A percentile compares a stretch with the other conserved stretches of the same genome.
Conservation (phyloP, 1,139 yeast species). For the Candida mesenterica region DNA sequence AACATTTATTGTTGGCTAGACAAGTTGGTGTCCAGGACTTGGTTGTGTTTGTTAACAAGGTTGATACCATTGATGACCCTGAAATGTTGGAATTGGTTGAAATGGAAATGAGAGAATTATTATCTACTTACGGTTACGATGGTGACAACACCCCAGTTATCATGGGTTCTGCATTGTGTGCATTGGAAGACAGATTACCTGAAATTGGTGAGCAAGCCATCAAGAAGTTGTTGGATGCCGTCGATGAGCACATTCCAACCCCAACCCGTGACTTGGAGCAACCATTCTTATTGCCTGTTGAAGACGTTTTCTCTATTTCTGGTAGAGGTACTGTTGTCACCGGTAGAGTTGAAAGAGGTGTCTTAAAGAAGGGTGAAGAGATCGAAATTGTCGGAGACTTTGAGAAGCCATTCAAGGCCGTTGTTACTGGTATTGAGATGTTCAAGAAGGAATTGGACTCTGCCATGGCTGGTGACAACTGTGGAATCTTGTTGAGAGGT, state of each 20-base stretch:
- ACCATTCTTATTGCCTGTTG: conserved; percentile 96
- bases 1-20: conserved; percentile 95
- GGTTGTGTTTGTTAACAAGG: conserved; percentile 97
- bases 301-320: conserved; percentile 95
- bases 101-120: conserved; percentile 99
- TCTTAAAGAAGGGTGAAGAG: conserved; percentile 96
- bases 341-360: conserved; percentile 98
- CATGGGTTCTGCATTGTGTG: conserved; percentile 98
- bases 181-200: conserved; percentile 82
- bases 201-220: conserved; percentile 92
- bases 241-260: conserved; percentile 93
- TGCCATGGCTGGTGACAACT: conserved; percentile 99
- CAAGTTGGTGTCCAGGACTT: conserved; percentile 98
- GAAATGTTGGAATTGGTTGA: conserved; percentile 99
- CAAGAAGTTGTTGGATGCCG: conserved; percentile 80
- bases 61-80: conserved; percentile 95
- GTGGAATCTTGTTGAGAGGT: conserved; percentile 97
- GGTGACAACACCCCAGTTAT: conserved; percentile 98
- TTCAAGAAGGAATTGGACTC: conserved; percentile 97
- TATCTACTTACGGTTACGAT: conserved; percentile 88
- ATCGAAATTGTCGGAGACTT: conserved; percentile 93
- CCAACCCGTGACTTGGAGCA: conserved; percentile 95
- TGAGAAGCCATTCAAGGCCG: conserved; percentile 84
- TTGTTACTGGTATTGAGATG: conserved; percentile 98
- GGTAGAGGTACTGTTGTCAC: conserved; percentile 99